Evolutionary conservation across 2,329 filamentous ascomycete species (phyloP), one percentile per base, ranked within the genome.

Genomic region (Macrophomina tecta): DNA sequence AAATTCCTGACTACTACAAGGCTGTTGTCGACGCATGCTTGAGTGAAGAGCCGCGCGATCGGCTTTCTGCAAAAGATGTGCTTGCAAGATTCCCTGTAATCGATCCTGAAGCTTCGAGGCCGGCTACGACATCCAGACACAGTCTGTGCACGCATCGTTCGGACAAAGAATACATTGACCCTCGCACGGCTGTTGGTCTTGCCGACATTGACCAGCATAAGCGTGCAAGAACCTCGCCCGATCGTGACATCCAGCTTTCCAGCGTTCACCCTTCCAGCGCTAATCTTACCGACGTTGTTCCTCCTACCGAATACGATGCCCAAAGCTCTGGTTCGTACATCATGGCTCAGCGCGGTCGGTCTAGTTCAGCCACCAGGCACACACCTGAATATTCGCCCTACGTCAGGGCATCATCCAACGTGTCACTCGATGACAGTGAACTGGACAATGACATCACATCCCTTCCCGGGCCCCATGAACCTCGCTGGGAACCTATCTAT

Each of bases 1-100:
- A 89, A 32, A 85, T 96, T 8, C 95, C 95, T 0, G 82, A 84
- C 12, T 98, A 94, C 85, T 98, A 92, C 77, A 87, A 88, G 68
- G 83, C 86, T 16, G 84, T 97, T 58, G 89, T 97, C 45, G 86
- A 89, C 64, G 88, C 88, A 16, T 98, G 94, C 75, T 83, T 98
- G 62, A 90, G 87, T 69, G 85, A 90, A 34, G 85, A 89, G 67
- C 94, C 95, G 6, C 88, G 91, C 66, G 82, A 87, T 65, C 87
- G 95, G 61, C 81, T 88, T 11, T 89, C 92, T 61, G 94, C 95
- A 3, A 87, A 88, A 58, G 85, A 89, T 32, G 84, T 98, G 14
- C 82, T 97, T 9, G 62, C 66, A 16, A 71, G 67, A 42, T 77
- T 78, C 51, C 79, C 80, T 0, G 70, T 77, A 3, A 55, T 68